Evolutionary conservation across 2,329 filamentous ascomycete species (phyloP).

Genomic region (Paraphoma chrysanthemicola): DNA sequence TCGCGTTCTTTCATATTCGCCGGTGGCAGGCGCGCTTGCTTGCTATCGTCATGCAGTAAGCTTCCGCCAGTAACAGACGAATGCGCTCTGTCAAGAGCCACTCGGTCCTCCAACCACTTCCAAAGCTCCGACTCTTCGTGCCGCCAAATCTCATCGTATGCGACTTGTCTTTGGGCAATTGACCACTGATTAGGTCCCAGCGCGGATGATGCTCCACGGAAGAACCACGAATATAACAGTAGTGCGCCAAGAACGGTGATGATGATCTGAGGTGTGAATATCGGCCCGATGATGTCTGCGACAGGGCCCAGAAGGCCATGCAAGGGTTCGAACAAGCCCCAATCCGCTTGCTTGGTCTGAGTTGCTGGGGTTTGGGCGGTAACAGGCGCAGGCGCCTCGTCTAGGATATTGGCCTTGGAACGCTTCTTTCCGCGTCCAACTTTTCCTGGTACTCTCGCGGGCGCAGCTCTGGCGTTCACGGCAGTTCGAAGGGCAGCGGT

Average conservation of each 20-base stretch:
- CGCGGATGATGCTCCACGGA: conserved; percentile 40
- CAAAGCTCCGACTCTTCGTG: conserved; percentile 87
- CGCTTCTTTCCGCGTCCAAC: conserved; percentile 60
- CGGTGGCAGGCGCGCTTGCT: conserved; percentile 59
- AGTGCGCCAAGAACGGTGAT: conserved; percentile 74
- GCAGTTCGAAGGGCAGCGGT: conserved; percentile 76
- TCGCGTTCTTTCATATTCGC: conserved; percentile 73
- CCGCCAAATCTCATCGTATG: conserved; percentile 93
- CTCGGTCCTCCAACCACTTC: conserved; percentile 90
- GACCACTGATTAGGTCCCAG: conserved; percentile 42
- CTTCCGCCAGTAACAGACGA: conserved; percentile 27
- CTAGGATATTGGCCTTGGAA: conserved; percentile 61
- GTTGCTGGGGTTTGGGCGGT: conserved; percentile 31
- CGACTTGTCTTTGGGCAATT: conserved; percentile 72
- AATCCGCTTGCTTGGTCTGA: conserved; percentile 53
- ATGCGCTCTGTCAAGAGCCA: conserved; percentile 69
- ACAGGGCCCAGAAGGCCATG: conserved; percentile 74
- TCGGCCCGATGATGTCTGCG: conserved; percentile 70
- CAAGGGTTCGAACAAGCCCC: conserved; percentile 84
- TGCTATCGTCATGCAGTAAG: conserved; percentile 43
- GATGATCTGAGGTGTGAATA: conserved; percentile 79
- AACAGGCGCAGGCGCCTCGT: conserved; percentile 51
- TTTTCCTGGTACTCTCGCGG: conserved; percentile 58
- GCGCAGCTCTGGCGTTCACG: conserved; percentile 66
- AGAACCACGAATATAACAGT: conserved; percentile 42